phyloP scores from a whole-genome alignment of 345 rosid species.

The Laguncularia racemosa region DNA sequence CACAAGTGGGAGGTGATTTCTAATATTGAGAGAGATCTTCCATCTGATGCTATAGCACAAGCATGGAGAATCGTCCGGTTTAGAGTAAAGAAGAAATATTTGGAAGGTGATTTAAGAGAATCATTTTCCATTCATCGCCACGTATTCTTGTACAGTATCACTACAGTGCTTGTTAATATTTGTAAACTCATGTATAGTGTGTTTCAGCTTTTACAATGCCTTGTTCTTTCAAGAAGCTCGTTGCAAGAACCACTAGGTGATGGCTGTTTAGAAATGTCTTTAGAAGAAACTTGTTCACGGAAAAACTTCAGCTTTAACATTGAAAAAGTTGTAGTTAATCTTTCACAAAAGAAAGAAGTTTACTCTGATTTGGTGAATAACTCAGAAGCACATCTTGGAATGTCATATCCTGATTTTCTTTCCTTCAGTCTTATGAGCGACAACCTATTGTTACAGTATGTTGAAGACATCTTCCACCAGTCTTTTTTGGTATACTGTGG shows the following conservation, averaged over 20 bases:
- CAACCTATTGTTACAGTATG: constrained; percentile 35
- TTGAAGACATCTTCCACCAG: constrained; percentile 37
- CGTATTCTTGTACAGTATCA: constrained; percentile 22
- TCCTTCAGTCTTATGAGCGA: constrained; percentile 53
- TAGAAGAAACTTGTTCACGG: constrained; percentile 23
- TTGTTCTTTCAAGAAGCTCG: constrained; percentile 20
- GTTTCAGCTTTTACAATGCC: constrained; percentile 19
- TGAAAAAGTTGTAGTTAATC: constrained; percentile 38
- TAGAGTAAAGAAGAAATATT: constrained; percentile 31
- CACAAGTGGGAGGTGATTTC: constrained; percentile 51
- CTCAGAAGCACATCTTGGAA: constrained; percentile 29
- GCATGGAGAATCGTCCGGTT: constrained; percentile 74
- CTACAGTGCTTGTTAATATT: constrained; percentile 25
- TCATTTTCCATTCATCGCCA: constrained; percentile 16
- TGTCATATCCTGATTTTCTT: constrained; percentile 27
- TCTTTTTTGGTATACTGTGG: constrained; percentile 51
- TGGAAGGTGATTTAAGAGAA: constrained; percentile 20
- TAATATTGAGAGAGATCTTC: constrained; percentile 57
- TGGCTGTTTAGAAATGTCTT: constrained; percentile 22
- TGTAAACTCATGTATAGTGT: constrained; percentile 30
- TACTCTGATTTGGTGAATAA: constrained; percentile 22
- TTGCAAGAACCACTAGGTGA: constrained; percentile 24
- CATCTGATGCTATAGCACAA: constrained; percentile 71
- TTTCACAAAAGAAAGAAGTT: constrained; percentile 27
- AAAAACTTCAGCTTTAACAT: constrained; percentile 37